Evolutionary conservation across 495 filamentous ascomycete genomes (phyloP).

Genomic region (Talaromyces proteolyticus): DNA sequence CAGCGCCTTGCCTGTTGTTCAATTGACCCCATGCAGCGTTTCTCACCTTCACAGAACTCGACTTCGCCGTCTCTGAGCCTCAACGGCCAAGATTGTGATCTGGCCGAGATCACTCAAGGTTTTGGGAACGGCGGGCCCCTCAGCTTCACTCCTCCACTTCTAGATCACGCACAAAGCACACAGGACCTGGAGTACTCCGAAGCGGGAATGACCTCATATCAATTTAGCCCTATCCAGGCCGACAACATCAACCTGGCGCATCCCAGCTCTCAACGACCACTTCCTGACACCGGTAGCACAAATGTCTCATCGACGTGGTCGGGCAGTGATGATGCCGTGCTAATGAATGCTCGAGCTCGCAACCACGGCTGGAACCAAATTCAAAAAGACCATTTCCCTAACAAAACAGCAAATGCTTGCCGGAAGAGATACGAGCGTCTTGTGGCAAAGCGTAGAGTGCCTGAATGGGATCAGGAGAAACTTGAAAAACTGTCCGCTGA

Average conservation of each 20-base stretch:
- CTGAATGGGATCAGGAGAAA: conserved; percentile 64
- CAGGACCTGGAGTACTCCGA: not conserved
- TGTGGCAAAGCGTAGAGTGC: conserved; percentile 55
- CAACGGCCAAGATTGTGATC: conserved; percentile 7
- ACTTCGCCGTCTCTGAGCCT: conserved; percentile 5
- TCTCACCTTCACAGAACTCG: conserved; percentile 1
- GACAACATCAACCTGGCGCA: not conserved
- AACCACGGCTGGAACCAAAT: conserved; percentile 71
- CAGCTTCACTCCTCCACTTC: conserved; percentile 1
- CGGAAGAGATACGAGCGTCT: conserved; percentile 72
- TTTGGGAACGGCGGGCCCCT: conserved; percentile 6
- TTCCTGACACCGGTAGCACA: not conserved
- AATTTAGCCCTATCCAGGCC: not conserved
- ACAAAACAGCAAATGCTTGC: conserved; percentile 72
- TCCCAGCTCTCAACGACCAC: not conserved
- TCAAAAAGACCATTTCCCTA: conserved; percentile 59
- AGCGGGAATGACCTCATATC: not conserved
- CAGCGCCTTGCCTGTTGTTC: not conserved
- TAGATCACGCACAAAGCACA: not conserved
- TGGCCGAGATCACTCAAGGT: conserved; percentile 8
- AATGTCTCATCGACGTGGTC: conserved; percentile 46
- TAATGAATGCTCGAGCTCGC: conserved; percentile 55
- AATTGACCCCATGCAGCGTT: conserved; percentile 5
- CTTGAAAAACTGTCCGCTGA: conserved; percentile 58
- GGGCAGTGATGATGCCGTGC: conserved; percentile 54